Conservation (phyloP, 2,329 filamentous ascomycete species). For the Tolypocladium nubicola region DNA sequence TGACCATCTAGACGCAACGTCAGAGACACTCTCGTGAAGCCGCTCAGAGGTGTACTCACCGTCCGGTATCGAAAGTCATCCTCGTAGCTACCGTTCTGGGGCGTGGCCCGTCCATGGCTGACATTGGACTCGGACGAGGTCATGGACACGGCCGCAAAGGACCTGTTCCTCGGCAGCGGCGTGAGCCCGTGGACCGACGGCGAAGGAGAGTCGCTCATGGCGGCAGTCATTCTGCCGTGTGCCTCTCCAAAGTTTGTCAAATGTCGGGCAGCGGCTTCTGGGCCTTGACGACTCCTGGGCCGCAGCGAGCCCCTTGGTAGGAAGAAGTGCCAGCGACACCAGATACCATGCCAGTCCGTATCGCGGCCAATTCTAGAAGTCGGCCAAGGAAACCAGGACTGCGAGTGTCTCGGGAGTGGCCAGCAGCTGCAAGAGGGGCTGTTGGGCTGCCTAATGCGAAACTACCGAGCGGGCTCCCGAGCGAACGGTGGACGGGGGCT, state of each 20-base stretch:
- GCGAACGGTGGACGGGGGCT: neutral
- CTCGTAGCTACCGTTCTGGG: constrained; percentile 8
- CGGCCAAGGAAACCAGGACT: neutral
- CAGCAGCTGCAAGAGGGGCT: neutral
- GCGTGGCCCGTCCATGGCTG: neutral
- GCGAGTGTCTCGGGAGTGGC: neutral
- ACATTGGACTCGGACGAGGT: neutral
- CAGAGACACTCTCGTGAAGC: neutral
- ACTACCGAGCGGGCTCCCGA: neutral
- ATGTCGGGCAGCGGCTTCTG: neutral
- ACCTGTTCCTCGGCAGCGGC: constrained; percentile 3
- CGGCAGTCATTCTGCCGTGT: neutral
- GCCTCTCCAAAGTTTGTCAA: neutral
- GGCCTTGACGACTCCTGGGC: neutral
- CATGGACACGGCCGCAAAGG: constrained; percentile 2
- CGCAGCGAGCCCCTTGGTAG: neutral
- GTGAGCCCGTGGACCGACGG: neutral
- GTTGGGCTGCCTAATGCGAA: neutral
- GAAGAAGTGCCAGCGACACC: neutral
- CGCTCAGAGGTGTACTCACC: constrained; percentile 8
- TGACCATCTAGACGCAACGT: constrained; percentile 16
- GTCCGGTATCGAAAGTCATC: constrained; percentile 20
- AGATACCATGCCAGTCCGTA: neutral
- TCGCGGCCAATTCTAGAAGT: neutral
- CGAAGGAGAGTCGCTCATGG: constrained; percentile 1